Conservation (phyloP, 164 flowering plant genomes). For the Kingdonia uniflora region DNA sequence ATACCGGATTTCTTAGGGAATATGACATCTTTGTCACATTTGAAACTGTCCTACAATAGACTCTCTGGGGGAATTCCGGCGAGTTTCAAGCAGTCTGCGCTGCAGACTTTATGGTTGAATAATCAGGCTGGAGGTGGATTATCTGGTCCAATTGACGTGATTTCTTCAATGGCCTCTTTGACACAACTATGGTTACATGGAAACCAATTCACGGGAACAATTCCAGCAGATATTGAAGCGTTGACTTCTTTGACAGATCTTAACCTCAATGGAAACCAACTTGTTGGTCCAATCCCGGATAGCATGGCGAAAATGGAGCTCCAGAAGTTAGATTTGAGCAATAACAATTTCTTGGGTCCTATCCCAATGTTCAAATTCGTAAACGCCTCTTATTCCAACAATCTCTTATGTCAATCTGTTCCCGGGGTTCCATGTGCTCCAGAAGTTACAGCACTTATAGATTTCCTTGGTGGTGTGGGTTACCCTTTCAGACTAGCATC, state of each 20-base stretch:
- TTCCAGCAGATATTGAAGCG: conserved; percentile 48
- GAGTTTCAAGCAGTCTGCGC: conserved; percentile 33
- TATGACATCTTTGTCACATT: conserved; percentile 32
- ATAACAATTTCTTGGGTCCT: conserved; percentile 51
- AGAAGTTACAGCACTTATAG: conserved; percentile 52
- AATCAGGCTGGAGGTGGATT: conserved; percentile 43
- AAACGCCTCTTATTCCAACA: conserved; percentile 24
- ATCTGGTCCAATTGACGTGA: conserved; percentile 48
- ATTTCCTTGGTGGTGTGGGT: conserved; percentile 43
- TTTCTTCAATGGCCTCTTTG: conserved; percentile 42
- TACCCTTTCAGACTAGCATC: conserved; percentile 45
- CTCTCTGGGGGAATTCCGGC: conserved; percentile 52
- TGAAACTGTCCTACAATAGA: conserved; percentile 39
- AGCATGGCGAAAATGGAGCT: conserved; percentile 36
- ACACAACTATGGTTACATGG: conserved; percentile 64
- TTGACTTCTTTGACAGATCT: conserved; percentile 46
- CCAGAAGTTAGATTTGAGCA: conserved; percentile 35
- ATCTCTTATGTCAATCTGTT: conserved; percentile 44
- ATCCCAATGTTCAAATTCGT: conserved; percentile 38
- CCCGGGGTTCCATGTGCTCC: conserved; percentile 49
- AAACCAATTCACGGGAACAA: conserved; percentile 60
- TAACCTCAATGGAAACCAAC: conserved; percentile 46
- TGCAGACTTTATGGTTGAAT: conserved; percentile 64
- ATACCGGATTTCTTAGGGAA: conserved; percentile 56
- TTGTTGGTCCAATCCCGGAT: conserved; percentile 60